These are phyloP conservation scores for Bruguiera sexangula DNA, from an alignment of 345 rosid genomes.

Conservation along the genomic window DNA sequence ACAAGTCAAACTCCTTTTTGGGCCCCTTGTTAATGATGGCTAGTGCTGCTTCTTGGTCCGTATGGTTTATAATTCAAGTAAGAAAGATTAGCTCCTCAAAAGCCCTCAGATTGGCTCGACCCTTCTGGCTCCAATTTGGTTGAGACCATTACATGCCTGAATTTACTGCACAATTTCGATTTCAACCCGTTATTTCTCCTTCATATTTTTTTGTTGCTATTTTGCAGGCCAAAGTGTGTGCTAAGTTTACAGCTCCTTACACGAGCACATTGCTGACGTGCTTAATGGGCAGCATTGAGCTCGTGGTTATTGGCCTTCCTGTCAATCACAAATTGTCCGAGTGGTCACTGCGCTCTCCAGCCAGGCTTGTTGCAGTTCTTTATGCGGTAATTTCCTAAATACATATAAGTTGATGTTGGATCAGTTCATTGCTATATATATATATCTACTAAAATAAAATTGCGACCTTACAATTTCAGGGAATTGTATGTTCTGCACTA, in stretches of 20 bases:
- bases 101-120: background rate
- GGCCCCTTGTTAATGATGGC: constrained; percentile 63
- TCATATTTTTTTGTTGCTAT: background rate
- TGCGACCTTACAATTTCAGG: constrained; percentile 36
- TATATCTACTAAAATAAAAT: background rate
- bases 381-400: constrained; percentile 50
- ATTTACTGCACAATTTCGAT: too few species aligned
- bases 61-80: constrained; percentile 86
- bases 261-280: constrained; percentile 72
- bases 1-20: constrained; percentile 42
- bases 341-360: constrained; percentile 59
- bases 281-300: constrained; percentile 61
- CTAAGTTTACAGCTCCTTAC: constrained; percentile 74
- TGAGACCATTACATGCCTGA: too few species aligned
- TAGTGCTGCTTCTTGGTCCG: constrained; percentile 58
- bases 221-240: constrained; percentile 56
- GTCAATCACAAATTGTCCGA: constrained; percentile 39
- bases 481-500: constrained; percentile 64
- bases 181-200: background rate
- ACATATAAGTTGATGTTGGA: background rate
- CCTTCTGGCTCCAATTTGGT: too few species aligned
- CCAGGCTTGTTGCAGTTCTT: constrained; percentile 55
- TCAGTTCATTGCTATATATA: background rate
- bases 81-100: background rate
- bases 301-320: constrained; percentile 41